These are phyloP conservation scores for Candida tibetensis DNA, from an alignment of 805 yeast genomes.

Conservation along the genomic window DNA sequence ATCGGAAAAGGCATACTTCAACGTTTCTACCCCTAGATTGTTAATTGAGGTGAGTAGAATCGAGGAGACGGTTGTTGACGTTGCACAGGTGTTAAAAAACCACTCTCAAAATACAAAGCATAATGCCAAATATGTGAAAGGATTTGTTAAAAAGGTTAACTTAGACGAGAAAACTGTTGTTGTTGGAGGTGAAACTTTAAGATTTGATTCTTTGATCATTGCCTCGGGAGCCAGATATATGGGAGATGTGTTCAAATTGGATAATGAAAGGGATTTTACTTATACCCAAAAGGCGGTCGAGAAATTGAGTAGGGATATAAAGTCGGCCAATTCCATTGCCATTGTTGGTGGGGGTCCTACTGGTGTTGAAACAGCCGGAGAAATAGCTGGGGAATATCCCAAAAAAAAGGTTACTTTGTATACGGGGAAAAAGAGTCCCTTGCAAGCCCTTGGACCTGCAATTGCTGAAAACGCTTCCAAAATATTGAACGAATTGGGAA, in stretches of 20 bases:
- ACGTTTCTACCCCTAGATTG: slow-evolving; percentile 32
- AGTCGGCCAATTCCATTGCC: slow-evolving; percentile 27
- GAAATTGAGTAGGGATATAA: slow-evolving; percentile 14
- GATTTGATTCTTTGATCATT: slow-evolving; percentile 32
- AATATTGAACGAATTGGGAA: slow-evolving; percentile 17
- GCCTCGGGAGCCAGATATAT: slow-evolving; percentile 32
- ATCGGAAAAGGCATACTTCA: slow-evolving; percentile 23
- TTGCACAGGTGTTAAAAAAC: slow-evolving; percentile 18
- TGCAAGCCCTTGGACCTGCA: slow-evolving; percentile 14
- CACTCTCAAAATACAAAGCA: slow-evolving; percentile 13
- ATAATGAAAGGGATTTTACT: slow-evolving; percentile 12
- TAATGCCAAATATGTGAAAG: slow-evolving; percentile 20
- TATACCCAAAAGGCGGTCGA: slow-evolving; percentile 15
- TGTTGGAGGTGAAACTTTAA: slow-evolving; percentile 13
- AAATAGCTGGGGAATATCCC: slow-evolving; percentile 22
- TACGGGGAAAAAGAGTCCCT: slow-evolving; percentile 22
- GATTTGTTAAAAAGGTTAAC: slow-evolving; percentile 23
- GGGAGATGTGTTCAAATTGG: slow-evolving; percentile 25
- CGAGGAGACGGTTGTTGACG: slow-evolving; percentile 16
- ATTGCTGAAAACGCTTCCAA: slow-evolving; percentile 12
- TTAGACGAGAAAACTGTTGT: slow-evolving; percentile 23
- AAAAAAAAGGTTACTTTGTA: slow-evolving; percentile 23
- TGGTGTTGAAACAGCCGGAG: slow-evolving; percentile 39
- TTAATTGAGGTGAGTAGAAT: slow-evolving; percentile 22
- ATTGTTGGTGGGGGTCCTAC: slow-evolving; percentile 36